phyloP scores from a whole-genome alignment of 164 flowering plant genomes.

The Houttuynia cordata region DNA sequence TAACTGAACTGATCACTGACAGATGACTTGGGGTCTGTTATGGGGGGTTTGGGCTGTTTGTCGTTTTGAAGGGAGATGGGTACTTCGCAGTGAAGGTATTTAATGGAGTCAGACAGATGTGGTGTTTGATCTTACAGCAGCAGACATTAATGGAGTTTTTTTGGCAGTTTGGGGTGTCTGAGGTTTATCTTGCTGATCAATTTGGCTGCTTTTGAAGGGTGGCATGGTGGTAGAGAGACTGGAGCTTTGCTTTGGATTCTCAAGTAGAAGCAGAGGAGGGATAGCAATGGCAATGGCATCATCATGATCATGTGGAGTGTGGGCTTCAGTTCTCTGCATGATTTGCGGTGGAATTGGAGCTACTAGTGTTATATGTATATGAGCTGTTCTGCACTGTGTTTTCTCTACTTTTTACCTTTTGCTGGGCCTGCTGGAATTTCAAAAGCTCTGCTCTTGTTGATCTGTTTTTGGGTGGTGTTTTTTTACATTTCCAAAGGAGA shows the following conservation, averaged over 20 bases:
- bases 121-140: neutral
- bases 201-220: neutral
- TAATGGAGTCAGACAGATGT: neutral
- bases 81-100: neutral
- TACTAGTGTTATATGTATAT: neutral
- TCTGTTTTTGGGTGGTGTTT: no score
- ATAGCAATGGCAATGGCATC: neutral
- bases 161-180: neutral
- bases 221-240: neutral
- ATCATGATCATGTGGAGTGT: neutral
- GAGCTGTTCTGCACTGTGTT: slow-evolving; percentile 3
- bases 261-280: neutral
- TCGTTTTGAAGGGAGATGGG: neutral
- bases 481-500: no score
- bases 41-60: neutral
- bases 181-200: neutral
- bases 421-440: no score
- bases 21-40: neutral
- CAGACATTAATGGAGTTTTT: neutral
- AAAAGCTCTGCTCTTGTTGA: no score
- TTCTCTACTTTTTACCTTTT: no score
- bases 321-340: neutral
- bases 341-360: neutral
- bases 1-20: neutral
- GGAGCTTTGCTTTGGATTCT: neutral